A percentile compares a stretch with the other conserved stretches of the same genome.
phyloP scores from a whole-genome alignment of 495 filamentous ascomycete genomes.

The Chaetomidium leptoderma region DNA sequence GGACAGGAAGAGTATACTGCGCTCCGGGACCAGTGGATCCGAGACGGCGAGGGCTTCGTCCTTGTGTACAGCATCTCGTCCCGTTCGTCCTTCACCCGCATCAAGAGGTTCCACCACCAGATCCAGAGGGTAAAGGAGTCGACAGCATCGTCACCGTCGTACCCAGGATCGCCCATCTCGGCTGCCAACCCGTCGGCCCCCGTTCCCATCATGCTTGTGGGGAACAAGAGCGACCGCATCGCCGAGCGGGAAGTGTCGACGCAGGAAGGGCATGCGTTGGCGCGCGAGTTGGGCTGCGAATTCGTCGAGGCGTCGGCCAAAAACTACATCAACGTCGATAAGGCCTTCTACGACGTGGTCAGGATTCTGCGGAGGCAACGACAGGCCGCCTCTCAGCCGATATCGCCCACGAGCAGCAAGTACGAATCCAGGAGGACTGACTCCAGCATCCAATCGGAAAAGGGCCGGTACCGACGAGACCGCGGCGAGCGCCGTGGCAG shows the following conservation, averaged over 20 bases:
- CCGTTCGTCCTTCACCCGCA: constrained; percentile 87
- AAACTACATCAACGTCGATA: constrained; percentile 98
- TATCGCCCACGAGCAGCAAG: constrained; percentile 34
- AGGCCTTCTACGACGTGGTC: constrained; percentile 97
- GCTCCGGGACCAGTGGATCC: constrained; percentile 95
- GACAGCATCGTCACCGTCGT: constrained; percentile 71
- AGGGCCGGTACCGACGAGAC: constrained; percentile 28
- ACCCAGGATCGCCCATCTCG: constrained; percentile 55
- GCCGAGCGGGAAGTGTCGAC: constrained; percentile 95
- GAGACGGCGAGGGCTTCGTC: constrained; percentile 95
- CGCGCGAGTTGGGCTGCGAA: constrained; percentile 89
- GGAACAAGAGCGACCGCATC: constrained; percentile 95
- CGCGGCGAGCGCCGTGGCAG: constrained; percentile 23
- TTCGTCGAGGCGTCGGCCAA: constrained; percentile 99
- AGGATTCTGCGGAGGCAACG: constrained; percentile 80
- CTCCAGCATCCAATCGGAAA: constrained; percentile 18
- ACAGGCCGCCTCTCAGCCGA: constrained; percentile 47
- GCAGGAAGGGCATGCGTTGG: constrained; percentile 88
- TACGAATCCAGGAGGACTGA: constrained; percentile 27
- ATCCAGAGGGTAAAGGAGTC: constrained; percentile 97
- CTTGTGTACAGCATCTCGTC: constrained; percentile 98
- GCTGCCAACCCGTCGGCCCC: constrained; percentile 53
- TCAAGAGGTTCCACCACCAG: constrained; percentile 92
- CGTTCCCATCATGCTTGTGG: constrained; percentile 95
- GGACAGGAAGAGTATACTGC: constrained; percentile 99